A percentile compares a stretch with the other conserved stretches of the same genome.
These are phyloP conservation scores for Brettanomyces naardenensis DNA, from an alignment of 805 yeast species.

Conservation along the genomic window DNA sequence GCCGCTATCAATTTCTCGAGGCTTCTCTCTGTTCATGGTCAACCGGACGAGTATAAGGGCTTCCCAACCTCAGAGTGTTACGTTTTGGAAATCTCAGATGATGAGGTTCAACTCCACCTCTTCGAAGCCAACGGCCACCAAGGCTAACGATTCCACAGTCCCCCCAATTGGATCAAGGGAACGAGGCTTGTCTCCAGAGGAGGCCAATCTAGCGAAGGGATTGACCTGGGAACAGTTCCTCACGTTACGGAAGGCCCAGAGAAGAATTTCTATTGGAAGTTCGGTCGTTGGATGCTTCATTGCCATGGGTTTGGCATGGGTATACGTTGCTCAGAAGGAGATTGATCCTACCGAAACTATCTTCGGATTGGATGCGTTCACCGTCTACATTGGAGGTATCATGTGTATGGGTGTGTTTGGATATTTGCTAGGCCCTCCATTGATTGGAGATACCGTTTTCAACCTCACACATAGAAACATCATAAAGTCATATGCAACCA, in stretches of 20 bases:
- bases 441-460: slow-evolving; percentile 66
- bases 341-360: slow-evolving; percentile 86
- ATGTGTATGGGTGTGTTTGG: slow-evolving; percentile 70
- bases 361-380: slow-evolving; percentile 84
- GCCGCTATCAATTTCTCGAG: too few species aligned
- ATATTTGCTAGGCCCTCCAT: slow-evolving; percentile 70
- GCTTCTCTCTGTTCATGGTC: too few species aligned
- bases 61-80: too few species aligned
- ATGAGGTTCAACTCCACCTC: too few species aligned
- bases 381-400: slow-evolving; percentile 70
- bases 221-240: slow-evolving; percentile 76
- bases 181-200: slow-evolving; percentile 9
- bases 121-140: too few species aligned
- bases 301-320: slow-evolving; percentile 66
- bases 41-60: too few species aligned
- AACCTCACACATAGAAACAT: slow-evolving; percentile 40
- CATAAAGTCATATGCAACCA: slow-evolving; percentile 41
- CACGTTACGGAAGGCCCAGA: slow-evolving; percentile 64
- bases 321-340: slow-evolving; percentile 69
- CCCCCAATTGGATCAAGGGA: slow-evolving; percentile 1
- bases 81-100: too few species aligned
- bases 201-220: slow-evolving; percentile 15
- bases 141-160: too few species aligned
- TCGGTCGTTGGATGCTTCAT: slow-evolving; percentile 60
- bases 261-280: slow-evolving; percentile 57